phyloP scores from a whole-genome alignment of 495 filamentous ascomycete genomes.

The Penicillium bovifimosum region DNA sequence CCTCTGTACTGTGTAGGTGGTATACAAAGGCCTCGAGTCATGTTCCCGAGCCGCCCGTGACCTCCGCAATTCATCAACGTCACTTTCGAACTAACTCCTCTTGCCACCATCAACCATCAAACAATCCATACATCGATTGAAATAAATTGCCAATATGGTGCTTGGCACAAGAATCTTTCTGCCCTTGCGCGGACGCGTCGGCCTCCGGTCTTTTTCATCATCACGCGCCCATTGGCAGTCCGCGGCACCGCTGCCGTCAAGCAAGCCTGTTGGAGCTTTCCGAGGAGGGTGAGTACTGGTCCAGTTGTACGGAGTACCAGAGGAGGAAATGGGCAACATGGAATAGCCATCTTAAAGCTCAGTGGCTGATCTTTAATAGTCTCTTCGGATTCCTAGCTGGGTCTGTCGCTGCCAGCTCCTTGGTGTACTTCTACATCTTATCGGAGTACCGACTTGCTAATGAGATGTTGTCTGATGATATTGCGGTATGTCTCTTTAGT shows the following conservation, averaged over 20 bases:
- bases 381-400: conserved; percentile 93
- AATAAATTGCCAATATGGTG: conserved; percentile 20
- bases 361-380: conserved; percentile 38
- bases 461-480: conserved; percentile 91
- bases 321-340: background rate
- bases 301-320: background rate
- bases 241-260: conserved; percentile 51
- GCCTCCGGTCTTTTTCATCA: conserved; percentile 32
- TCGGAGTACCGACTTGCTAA: conserved; percentile 92
- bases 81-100: conserved; percentile 21
- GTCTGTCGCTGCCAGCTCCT: conserved; percentile 67
- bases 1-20: too few relatives aligned
- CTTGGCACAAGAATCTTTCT: conserved; percentile 17
- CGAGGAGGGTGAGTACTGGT: conserved; percentile 67
- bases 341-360: background rate
- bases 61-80: conserved; percentile 27
- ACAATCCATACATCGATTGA: background rate
- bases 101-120: conserved; percentile 12
- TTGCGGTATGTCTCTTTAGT: conserved; percentile 66
- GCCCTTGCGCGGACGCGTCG: conserved; percentile 23
- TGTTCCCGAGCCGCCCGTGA: conserved; percentile 15
- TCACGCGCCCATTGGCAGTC: conserved; percentile 32
- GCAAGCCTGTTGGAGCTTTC: conserved; percentile 85
- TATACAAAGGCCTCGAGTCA: conserved; percentile 3
- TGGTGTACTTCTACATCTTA: conserved; percentile 85